These are phyloP conservation scores for Pestalotiopsis sp. DNA, from an alignment of 2,329 filamentous ascomycete species.

Conservation along the genomic window DNA sequence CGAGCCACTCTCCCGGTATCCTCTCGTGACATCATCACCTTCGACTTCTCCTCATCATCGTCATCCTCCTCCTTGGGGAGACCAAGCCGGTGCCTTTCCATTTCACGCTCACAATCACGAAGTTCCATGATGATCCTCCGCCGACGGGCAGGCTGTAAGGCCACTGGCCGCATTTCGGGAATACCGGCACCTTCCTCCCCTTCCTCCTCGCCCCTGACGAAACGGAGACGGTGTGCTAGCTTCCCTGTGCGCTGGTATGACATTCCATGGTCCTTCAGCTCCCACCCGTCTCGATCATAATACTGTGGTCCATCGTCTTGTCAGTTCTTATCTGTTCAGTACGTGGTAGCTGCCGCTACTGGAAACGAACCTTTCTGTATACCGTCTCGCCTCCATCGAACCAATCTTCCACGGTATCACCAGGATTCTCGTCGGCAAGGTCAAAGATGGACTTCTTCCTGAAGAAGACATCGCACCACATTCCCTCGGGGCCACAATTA, in stretches of 20 bases:
- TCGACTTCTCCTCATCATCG: too few species aligned
- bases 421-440: neutral
- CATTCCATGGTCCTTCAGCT: neutral
- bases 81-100: too few species aligned
- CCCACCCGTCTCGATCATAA: neutral
- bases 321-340: neutral
- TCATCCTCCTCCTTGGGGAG: too few species aligned
- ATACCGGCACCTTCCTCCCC: neutral
- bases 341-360: neutral
- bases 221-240: neutral
- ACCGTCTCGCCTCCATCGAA: neutral
- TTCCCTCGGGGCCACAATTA: neutral
- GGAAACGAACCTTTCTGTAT: neutral
- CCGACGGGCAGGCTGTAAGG: too few species aligned
- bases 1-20: too few species aligned
- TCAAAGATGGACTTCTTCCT: neutral
- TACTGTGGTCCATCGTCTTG: neutral
- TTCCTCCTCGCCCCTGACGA: neutral
- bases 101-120: too few species aligned
- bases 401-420: neutral
- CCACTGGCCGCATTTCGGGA: neutral
- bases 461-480: conserved; percentile 1
- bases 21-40: too few species aligned
- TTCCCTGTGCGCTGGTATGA: neutral
- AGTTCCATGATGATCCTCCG: too few species aligned